Evolutionary conservation across 1,284 basidiomycete species (phyloP), one percentile per base, ranked within the genome.

Genomic region (Calocybe gambosa): DNA sequence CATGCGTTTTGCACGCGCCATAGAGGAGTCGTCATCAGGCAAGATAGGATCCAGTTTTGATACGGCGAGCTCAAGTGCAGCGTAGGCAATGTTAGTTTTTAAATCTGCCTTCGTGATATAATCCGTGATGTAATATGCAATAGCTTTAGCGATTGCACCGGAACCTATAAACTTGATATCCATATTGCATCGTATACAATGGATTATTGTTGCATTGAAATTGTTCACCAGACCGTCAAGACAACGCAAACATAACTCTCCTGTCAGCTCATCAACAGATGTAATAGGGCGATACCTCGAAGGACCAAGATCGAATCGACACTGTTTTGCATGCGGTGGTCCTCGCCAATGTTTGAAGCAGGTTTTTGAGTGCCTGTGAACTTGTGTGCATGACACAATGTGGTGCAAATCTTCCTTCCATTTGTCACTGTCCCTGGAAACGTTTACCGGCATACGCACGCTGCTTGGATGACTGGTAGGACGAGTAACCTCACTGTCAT

Each of bases 341-440:
- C 15, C 21, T 47, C 58, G 62, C 50, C 61, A 63, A 49, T 70
- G 67, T 45, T 70, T 71, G 20, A 55, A 69, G 45, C 68, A 70
- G 0, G 64, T 68, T 0, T 38, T n/a, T 0, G 51, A 51, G 49
- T 70, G 39, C 16, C 64, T 56, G 0, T 62, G 45, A 45, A 73
- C 73, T 0, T 66, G 66, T 5, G 73, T 71, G 43, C 72, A 72
- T 43, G 73, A 62, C 0, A 70, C 72, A 5, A 72, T 67, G 39
- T 73, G 72, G 38, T 68, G 66, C 4, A 69, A 34, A 0, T 70
- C 55, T n/a, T n/a, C n/a, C n/a, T n/a, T n/a, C n/a, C n/a, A n/a
- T n/a, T 0, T n/a, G n/a, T n/a, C n/a, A n/a, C n/a, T n/a, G n/a
- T n/a, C n/a, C n/a, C n/a, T n/a, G n/a, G n/a, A n/a, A n/a, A n/a